Percentiles rank a stretch among this genome's conserved stretches.
Conservation (phyloP, 169 alveolate species). For the Plasmodium berghei region DNA sequence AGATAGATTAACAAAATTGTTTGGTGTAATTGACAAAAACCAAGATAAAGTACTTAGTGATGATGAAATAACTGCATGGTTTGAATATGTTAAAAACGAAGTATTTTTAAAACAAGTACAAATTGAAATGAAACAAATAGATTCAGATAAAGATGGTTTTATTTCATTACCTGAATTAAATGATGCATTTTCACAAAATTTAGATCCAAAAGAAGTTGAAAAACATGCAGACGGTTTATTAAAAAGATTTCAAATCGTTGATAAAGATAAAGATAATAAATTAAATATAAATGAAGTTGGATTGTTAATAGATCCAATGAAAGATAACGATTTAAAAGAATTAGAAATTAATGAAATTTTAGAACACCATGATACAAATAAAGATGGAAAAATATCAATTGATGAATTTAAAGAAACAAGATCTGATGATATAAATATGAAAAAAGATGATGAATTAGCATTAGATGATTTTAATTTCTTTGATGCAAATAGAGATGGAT, state of each 20-base stretch:
- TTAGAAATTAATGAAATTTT: slow-evolving; percentile 82
- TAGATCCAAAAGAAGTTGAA: slow-evolving; percentile 80
- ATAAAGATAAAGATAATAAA: slow-evolving; percentile 82
- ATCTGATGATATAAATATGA: slow-evolving; percentile 44
- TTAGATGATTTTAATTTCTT: slow-evolving; percentile 82
- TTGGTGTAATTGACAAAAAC: slow-evolving; percentile 78
- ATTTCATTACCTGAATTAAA: slow-evolving; percentile 80
- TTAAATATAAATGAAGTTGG: slow-evolving; percentile 79
- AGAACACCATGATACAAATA: slow-evolving; percentile 83
- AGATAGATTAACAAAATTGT: slow-evolving; percentile 75
- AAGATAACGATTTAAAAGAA: slow-evolving; percentile 80
- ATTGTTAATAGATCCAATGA: slow-evolving; percentile 81
- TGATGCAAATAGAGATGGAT: slow-evolving; percentile 84
- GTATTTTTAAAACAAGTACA: slow-evolving; percentile 83
- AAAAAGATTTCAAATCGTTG: slow-evolving; percentile 83
- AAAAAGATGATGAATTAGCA: slow-evolving; percentile 63
- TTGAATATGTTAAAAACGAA: slow-evolving; percentile 72
- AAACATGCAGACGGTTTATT: slow-evolving; percentile 79
- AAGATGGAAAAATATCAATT: slow-evolving; percentile 84
- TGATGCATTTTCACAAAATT: slow-evolving; percentile 80
- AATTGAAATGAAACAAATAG: slow-evolving; percentile 83
- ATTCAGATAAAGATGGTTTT: slow-evolving; percentile 83
- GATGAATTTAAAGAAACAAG: slow-evolving; percentile 80
- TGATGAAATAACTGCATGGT: slow-evolving; percentile 69
- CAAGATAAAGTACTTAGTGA: slow-evolving; percentile 71